Evolutionary conservation across 257 asterid species (phyloP).

Genomic region (Avicennia marina): DNA sequence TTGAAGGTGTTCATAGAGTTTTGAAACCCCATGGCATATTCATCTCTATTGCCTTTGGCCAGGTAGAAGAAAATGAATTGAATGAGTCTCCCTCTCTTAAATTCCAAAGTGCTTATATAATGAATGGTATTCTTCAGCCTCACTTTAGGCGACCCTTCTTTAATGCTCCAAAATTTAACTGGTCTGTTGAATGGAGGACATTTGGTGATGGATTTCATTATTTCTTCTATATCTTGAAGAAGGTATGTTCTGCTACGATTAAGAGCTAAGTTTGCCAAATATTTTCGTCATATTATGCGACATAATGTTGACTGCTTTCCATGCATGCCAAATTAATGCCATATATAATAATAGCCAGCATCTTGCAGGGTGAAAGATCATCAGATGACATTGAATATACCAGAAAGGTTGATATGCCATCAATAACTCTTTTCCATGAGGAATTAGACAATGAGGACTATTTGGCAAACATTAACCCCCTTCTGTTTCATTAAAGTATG

Average conservation of each 20-base stretch:
- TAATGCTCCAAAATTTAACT: constrained; percentile 59
- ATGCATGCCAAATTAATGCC: background rate
- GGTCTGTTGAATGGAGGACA: constrained; percentile 87
- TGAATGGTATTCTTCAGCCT: constrained; percentile 44
- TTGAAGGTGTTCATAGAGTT: constrained; percentile 76
- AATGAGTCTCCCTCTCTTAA: background rate
- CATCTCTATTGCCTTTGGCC: constrained; percentile 89
- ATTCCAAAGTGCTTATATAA: background rate
- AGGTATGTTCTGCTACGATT: constrained; percentile 43
- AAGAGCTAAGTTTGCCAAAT: background rate
- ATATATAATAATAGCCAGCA: constrained; percentile 12
- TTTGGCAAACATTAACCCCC: too few relatives aligned
- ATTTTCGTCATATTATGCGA: background rate
- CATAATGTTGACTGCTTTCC: background rate
- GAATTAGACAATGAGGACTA: constrained; percentile 83
- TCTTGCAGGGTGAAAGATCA: constrained; percentile 70
- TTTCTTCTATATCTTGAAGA: constrained; percentile 75
- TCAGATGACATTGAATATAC: constrained; percentile 23
- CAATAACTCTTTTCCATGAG: constrained; percentile 62
- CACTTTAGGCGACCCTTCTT: constrained; percentile 86
- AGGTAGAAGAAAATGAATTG: constrained; percentile 40
- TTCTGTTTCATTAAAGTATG: too few relatives aligned
- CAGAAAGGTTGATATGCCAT: constrained; percentile 33
- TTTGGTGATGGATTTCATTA: constrained; percentile 95
- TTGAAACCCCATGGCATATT: constrained; percentile 76